Conservation (phyloP, 805 yeast genomes). For the Starmerella bombicola region DNA sequence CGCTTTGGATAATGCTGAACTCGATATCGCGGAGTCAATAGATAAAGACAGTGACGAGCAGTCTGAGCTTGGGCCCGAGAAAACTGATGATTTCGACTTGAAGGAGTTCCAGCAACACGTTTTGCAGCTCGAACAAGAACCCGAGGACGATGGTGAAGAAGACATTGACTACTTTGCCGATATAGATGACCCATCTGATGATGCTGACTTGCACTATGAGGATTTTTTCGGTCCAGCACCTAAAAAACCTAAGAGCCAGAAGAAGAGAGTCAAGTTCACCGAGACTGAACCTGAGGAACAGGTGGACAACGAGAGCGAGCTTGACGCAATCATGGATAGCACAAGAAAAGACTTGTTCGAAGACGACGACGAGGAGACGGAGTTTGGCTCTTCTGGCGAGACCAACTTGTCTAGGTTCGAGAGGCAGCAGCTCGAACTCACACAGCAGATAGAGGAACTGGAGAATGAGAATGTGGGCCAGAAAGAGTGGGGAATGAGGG, state of each 20-base stretch:
- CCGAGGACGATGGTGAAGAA: constrained; percentile 36
- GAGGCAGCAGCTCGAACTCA: constrained; percentile 65
- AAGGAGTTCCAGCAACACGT: constrained; percentile 72
- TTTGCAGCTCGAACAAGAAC: constrained; percentile 45
- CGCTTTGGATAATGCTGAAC: constrained; percentile 23
- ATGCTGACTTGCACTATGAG: constrained; percentile 28
- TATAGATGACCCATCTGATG: constrained; percentile 36
- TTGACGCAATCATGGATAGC: constrained; percentile 24
- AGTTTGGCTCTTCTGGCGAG: constrained; percentile 41
- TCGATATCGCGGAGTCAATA: constrained; percentile 22
- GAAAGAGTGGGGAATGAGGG: constrained; percentile 88
- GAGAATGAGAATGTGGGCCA: constrained; percentile 84
- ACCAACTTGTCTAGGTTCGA: constrained; percentile 60
- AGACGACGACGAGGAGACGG: constrained; percentile 43
- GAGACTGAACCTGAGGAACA: constrained; percentile 23
- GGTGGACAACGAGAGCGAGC: constrained; percentile 15
- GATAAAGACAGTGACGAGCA: constrained; percentile 20
- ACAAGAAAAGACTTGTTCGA: constrained; percentile 33
- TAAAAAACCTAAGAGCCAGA: constrained; percentile 13
- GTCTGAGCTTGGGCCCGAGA: constrained; percentile 19
- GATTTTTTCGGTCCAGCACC: constrained; percentile 34
- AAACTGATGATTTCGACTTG: constrained; percentile 53
- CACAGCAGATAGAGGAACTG: constrained; percentile 60
- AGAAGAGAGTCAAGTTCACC: constrained; percentile 7
- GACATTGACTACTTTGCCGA: constrained; percentile 38